A percentile compares a stretch with the other conserved stretches of the same genome.
Conservation (phyloP, 495 filamentous ascomycete species). For the Recurvomyces mirabilis region DNA sequence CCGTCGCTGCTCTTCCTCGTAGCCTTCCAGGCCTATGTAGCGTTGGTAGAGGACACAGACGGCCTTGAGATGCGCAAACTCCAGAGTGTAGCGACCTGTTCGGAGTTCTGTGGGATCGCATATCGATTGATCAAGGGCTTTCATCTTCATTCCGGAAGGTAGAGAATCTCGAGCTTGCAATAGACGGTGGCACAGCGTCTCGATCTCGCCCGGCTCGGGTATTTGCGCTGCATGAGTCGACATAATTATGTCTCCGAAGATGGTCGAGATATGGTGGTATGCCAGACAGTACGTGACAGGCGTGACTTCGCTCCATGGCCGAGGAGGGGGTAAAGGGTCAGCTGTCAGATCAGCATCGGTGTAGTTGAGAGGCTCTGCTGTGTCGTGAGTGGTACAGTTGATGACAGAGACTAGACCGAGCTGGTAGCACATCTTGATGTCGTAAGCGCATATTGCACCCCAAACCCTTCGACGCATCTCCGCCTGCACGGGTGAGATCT, state of each 20-base stretch:
- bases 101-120: slow-evolving; percentile 1
- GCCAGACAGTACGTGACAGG: background rate
- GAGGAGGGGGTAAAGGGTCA: background rate
- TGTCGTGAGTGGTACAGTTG: background rate
- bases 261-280: background rate
- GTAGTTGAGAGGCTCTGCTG: background rate
- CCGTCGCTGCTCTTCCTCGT: background rate
- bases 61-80: slow-evolving; percentile 4
- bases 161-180: slow-evolving; percentile 1
- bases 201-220: background rate
- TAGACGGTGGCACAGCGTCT: background rate
- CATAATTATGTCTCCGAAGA: slow-evolving; percentile 5
- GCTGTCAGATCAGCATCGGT: slow-evolving; percentile 2
- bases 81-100: slow-evolving; percentile 4
- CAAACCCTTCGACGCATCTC: slow-evolving; percentile 8
- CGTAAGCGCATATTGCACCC: slow-evolving; percentile 1
- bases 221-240: background rate
- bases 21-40: background rate
- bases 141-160: slow-evolving; percentile 1
- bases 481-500: background rate
- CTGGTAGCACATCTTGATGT: slow-evolving; percentile 6
- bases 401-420: slow-evolving; percentile 3
- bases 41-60: slow-evolving; percentile 8
- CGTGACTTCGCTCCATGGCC: slow-evolving; percentile 1
- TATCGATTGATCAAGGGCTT: slow-evolving; percentile 2